phyloP scores from a whole-genome alignment of 306 rosid species.

The Vachellia pachyceras region DNA sequence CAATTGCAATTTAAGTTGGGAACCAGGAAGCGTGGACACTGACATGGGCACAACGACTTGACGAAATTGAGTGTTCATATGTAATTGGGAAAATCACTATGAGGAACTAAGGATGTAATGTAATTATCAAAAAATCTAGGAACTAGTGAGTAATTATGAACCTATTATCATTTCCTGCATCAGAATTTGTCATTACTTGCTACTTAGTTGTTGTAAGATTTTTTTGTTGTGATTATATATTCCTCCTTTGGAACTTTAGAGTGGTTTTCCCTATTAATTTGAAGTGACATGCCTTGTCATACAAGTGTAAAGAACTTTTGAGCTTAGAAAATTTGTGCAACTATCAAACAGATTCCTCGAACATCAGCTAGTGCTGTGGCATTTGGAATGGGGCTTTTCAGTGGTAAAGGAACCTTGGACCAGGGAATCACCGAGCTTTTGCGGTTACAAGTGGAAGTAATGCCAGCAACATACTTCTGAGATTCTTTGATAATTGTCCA shows the following conservation, averaged over 20 bases:
- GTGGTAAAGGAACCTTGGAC: slow-evolving; percentile 83
- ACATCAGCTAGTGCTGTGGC: slow-evolving; percentile 98
- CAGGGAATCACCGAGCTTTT: slow-evolving; percentile 76
- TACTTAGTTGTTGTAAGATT: too few species aligned
- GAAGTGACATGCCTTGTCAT: background rate
- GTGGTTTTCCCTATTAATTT: background rate
- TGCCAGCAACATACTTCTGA: slow-evolving; percentile 74
- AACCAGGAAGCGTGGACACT: background rate
- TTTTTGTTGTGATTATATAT: too few species aligned
- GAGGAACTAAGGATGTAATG: too few species aligned
- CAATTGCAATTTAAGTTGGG: background rate
- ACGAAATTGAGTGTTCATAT: background rate
- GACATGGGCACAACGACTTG: background rate
- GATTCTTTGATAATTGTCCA: slow-evolving; percentile 75
- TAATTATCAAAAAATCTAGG: too few species aligned
- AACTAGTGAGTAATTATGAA: too few species aligned
- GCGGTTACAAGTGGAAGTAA: slow-evolving; percentile 83
- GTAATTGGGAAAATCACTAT: background rate
- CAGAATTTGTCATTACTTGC: too few species aligned
- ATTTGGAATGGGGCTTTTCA: slow-evolving; percentile 90
- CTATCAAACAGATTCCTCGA: slow-evolving; percentile 69
- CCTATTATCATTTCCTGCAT: too few species aligned
- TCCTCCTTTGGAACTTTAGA: too few species aligned
- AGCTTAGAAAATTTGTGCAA: slow-evolving; percentile 26
- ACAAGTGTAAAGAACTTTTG: slow-evolving; percentile 9